Conservation (phyloP, 192 early-diverging fungal genomes). For the Coemansia sp. region DNA sequence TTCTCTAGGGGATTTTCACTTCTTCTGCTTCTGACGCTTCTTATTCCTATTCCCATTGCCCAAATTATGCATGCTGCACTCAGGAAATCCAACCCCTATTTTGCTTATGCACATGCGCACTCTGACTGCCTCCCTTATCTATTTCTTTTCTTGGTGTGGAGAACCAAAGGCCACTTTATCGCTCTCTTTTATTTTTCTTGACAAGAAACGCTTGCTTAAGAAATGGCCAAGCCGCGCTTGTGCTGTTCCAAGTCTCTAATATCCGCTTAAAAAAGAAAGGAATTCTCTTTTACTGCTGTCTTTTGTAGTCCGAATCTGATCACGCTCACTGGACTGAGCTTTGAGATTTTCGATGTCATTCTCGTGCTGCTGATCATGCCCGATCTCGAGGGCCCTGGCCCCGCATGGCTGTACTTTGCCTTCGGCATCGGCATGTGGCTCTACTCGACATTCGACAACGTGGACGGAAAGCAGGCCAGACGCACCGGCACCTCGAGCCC, state of each 20-base stretch:
- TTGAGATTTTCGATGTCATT: slow-evolving; percentile 72
- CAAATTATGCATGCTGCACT: slow-evolving; percentile 5
- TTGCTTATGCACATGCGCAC: neutral
- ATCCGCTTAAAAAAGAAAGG: neutral
- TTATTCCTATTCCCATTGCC: neutral
- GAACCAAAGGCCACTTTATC: neutral
- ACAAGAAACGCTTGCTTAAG: neutral
- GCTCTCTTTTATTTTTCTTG: neutral
- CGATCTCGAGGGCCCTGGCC: slow-evolving; percentile 65
- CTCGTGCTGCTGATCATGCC: slow-evolving; percentile 66
- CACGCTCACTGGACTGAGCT: slow-evolving; percentile 74
- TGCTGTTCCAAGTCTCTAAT: neutral
- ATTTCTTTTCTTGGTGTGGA: neutral
- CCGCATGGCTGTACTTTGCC: slow-evolving; percentile 70
- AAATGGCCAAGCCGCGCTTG: neutral
- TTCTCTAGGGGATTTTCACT: neutral
- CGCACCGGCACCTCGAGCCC: slow-evolving; percentile 74
- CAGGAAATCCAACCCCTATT: neutral
- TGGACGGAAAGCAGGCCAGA: slow-evolving; percentile 82
- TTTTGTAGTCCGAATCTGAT: slow-evolving; percentile 71
- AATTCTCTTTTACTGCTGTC: neutral
- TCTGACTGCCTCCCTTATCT: neutral
- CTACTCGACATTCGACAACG: slow-evolving; percentile 88
- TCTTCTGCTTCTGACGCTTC: neutral
- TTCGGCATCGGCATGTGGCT: slow-evolving; percentile 79